Conservation (phyloP, 2,329 filamentous ascomycete genomes). For the Trichoderma brevicompactum region DNA sequence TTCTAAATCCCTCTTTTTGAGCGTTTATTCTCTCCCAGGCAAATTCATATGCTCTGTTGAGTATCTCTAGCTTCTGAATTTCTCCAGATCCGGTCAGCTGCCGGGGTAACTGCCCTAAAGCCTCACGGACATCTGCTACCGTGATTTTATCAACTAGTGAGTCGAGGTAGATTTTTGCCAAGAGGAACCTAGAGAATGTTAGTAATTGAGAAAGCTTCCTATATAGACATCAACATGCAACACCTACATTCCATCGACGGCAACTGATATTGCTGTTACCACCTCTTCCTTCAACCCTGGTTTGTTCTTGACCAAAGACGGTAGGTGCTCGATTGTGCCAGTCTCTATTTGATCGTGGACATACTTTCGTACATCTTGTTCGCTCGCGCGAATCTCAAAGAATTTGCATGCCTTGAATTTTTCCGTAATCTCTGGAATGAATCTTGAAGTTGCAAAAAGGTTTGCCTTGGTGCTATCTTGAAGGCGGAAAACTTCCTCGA, state of each 20-base stretch:
- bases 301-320: neutral
- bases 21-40: constrained; percentile 1
- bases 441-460: constrained; percentile 5
- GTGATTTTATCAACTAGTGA: neutral
- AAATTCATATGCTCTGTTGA: neutral
- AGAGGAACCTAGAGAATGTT: neutral
- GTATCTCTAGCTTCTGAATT: neutral
- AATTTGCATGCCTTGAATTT: neutral
- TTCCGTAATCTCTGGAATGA: neutral
- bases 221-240: fast-evolving
- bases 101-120: neutral
- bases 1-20: neutral
- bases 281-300: neutral
- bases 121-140: neutral
- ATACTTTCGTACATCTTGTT: neutral
- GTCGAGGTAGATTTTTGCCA: neutral
- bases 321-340: neutral
- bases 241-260: neutral
- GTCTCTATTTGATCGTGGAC: neutral
- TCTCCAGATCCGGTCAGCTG: neutral
- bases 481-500: neutral
- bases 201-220: neutral
- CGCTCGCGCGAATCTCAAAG: neutral
- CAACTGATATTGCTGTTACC: neutral
- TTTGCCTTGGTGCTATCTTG: neutral